Conservation (phyloP, 2,329 filamentous ascomycete genomes). For the Aspergillus sp. region DNA sequence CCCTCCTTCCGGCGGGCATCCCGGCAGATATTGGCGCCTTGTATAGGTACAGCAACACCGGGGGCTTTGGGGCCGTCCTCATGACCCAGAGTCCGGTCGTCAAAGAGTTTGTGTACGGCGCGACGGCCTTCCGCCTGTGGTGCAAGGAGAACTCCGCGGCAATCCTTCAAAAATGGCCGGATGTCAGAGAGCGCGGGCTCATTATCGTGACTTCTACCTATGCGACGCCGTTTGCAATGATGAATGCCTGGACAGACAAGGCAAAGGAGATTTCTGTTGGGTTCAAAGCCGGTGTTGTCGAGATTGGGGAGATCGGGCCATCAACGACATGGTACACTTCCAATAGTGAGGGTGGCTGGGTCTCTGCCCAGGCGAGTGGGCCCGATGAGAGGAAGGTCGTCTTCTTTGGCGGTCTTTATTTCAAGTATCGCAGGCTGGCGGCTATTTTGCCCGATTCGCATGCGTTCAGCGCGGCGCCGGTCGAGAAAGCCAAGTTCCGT, state of each 20-base stretch:
- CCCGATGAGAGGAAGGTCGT: constrained; percentile 2
- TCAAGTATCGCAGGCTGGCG: constrained; percentile 3
- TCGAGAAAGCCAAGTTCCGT: constrained; percentile 5
- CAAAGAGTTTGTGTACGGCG: constrained; percentile 6
- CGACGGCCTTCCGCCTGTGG: constrained; percentile 4
- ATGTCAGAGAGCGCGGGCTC: constrained; percentile 3
- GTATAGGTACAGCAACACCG: constrained; percentile 2
- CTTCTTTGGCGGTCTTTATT: constrained; percentile 5
- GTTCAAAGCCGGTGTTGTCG: constrained; percentile 1
- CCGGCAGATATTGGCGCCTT: constrained; percentile 2
- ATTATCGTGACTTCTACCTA: constrained; percentile 6
- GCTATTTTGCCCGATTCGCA: constrained; percentile 2
- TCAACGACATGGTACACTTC: constrained; percentile 5
- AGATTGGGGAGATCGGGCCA: constrained; percentile 5
- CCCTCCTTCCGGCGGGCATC: background rate
- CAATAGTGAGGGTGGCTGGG: constrained; percentile 4
- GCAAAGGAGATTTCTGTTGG: constrained; percentile 4
- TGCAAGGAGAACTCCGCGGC: constrained; percentile 3
- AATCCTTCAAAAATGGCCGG: constrained; percentile 3
- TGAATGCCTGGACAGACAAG: constrained; percentile 3
- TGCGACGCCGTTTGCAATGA: constrained; percentile 1
- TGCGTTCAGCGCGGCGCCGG: constrained; percentile 2
- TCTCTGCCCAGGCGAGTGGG: background rate
- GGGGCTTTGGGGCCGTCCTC: constrained; percentile 3
- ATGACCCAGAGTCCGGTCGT: constrained; percentile 4